A percentile compares a stretch with the other conserved stretches of the same genome.
These are phyloP conservation scores for Neobulgaria alba DNA, from an alignment of 2,329 filamentous ascomycete genomes.

Conservation along the genomic window DNA sequence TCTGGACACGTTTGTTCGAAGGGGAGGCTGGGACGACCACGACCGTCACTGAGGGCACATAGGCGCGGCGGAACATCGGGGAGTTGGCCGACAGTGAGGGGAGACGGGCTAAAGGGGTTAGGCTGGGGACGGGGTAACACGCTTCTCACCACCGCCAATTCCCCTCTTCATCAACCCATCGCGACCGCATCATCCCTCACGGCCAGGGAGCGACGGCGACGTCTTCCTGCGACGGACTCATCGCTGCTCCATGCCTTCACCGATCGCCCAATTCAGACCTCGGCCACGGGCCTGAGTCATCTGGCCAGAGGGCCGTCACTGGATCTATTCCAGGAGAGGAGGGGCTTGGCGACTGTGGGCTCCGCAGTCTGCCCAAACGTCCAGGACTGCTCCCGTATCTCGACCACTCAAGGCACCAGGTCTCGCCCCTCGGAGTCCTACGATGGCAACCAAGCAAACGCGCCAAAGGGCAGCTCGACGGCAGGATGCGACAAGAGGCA, in stretches of 20 bases:
- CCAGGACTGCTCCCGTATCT: not conserved
- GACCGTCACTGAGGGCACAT: not conserved
- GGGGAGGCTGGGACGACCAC: not conserved
- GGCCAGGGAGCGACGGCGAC: not conserved
- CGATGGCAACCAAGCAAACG: not conserved
- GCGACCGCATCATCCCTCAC: not conserved
- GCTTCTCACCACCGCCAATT: not conserved
- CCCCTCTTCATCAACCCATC: not conserved
- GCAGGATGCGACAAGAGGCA: too few relatives aligned
- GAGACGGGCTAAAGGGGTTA: too few relatives aligned
- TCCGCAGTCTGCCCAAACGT: not conserved
- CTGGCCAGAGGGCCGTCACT: not conserved
- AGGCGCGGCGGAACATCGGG: not conserved
- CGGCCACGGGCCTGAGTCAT: not conserved
- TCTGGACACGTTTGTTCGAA: constrained; percentile 1
- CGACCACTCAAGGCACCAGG: not conserved
- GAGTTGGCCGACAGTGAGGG: not conserved
- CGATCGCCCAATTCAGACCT: not conserved
- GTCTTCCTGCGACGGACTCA: not conserved
- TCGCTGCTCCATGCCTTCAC: not conserved
- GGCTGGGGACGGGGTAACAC: not conserved
- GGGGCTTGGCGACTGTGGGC: not conserved
- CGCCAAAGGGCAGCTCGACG: not conserved
- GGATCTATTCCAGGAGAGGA: not conserved
- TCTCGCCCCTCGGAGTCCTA: not conserved